Conservation (phyloP, 129 eudicot species). For the Scalesia atractyloides region DNA sequence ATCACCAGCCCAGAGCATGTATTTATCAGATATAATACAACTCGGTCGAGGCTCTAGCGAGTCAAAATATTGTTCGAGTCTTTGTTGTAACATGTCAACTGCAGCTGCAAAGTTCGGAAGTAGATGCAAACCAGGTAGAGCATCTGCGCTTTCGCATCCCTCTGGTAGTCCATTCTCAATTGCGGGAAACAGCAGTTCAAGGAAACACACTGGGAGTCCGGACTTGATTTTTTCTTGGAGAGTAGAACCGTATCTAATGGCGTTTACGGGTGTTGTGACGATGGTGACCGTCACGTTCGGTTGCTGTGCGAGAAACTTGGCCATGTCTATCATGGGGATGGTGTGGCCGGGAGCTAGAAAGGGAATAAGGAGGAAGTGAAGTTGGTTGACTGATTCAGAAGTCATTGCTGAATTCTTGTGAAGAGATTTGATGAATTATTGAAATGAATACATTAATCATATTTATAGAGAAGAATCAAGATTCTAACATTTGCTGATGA, state of each 20-base stretch:
- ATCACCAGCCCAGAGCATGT: slow-evolving; percentile 40
- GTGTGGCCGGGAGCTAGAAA: slow-evolving; percentile 56
- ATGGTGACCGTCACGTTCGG: slow-evolving; percentile 37
- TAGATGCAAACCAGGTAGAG: slow-evolving; percentile 36
- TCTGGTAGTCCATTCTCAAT: slow-evolving; percentile 53
- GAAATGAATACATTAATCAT: background rate
- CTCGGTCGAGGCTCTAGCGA: slow-evolving; percentile 43
- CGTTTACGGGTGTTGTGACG: slow-evolving; percentile 40
- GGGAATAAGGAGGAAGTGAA: slow-evolving; percentile 50
- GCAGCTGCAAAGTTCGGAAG: slow-evolving; percentile 32
- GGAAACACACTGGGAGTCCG: slow-evolving; percentile 36
- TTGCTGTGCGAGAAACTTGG: slow-evolving; percentile 41
- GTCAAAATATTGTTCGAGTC: slow-evolving; percentile 35
- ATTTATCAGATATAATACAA: slow-evolving; percentile 49
- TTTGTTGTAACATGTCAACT: slow-evolving; percentile 30
- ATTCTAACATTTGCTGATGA: background rate
- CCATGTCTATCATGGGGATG: slow-evolving; percentile 56
- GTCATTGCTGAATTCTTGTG: slow-evolving; percentile 10
- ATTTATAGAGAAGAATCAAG: slow-evolving; percentile 10
- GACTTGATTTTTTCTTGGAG: slow-evolving; percentile 37
- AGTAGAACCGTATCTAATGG: slow-evolving; percentile 29
- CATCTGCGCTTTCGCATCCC: slow-evolving; percentile 58
- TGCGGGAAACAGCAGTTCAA: slow-evolving; percentile 41
- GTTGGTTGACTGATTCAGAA: slow-evolving; percentile 26
- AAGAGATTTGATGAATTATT: background rate